Evolutionary conservation across 495 filamentous ascomycete species (phyloP).

Genomic region (Penicillium ucsense): DNA sequence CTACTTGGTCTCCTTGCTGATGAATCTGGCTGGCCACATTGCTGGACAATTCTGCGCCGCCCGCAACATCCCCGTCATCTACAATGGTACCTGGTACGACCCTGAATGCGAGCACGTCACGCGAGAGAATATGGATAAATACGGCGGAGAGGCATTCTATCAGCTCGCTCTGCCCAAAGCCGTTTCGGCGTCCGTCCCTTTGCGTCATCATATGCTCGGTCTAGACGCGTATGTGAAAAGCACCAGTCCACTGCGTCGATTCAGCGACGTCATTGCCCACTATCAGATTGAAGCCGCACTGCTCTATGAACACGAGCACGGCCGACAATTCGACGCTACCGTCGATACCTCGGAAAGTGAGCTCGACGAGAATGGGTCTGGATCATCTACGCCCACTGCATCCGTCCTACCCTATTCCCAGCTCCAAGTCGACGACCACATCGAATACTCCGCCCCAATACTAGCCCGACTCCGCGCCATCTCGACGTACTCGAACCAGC

Average conservation of each 20-base stretch:
- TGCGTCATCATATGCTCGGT: slow-evolving; percentile 52
- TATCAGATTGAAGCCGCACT: slow-evolving; percentile 87
- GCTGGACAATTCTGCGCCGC: slow-evolving; percentile 64
- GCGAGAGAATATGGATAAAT: slow-evolving; percentile 22
- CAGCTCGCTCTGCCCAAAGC: slow-evolving; percentile 36
- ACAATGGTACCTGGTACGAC: slow-evolving; percentile 56
- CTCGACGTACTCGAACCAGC: slow-evolving; percentile 28
- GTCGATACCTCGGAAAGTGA: slow-evolving; percentile 5
- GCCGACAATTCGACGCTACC: slow-evolving; percentile 38
- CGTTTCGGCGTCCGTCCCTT: slow-evolving; percentile 38
- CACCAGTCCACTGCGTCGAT: slow-evolving; percentile 81
- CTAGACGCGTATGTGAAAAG: slow-evolving; percentile 63
- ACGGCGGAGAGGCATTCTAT: slow-evolving; percentile 23
- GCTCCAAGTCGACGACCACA: slow-evolving; percentile 40
- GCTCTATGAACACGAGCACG: slow-evolving; percentile 52
- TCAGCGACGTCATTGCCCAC: slow-evolving; percentile 71
- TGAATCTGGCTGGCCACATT: slow-evolving; percentile 69
- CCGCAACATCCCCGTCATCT: slow-evolving; percentile 70
- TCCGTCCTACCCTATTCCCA: slow-evolving; percentile 55
- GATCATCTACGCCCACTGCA: neutral
- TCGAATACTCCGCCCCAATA: slow-evolving; percentile 23
- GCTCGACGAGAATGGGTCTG: neutral
- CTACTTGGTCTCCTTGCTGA: slow-evolving; percentile 50
- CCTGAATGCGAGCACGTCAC: slow-evolving; percentile 41
- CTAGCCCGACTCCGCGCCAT: slow-evolving; percentile 24